Conservation (phyloP, 257 asterid species). For the Echium plantagineum region DNA sequence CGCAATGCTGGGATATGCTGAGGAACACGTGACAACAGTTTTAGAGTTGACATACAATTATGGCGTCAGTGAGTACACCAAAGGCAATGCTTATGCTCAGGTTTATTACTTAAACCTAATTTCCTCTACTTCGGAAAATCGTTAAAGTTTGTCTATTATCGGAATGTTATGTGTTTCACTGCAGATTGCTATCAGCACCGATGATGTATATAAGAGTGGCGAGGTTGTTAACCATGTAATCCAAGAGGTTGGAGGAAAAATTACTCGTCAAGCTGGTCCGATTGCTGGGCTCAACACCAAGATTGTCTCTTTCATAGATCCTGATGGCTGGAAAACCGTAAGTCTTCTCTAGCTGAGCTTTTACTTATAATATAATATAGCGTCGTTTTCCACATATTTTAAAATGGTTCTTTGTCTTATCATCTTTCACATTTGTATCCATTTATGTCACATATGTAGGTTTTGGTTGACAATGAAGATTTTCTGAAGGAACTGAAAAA, state of each 20-base stretch:
- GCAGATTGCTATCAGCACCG: constrained; percentile 75
- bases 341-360: constrained; percentile 17
- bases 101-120: constrained; percentile 20
- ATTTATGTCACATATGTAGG: constrained; percentile 27
- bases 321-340: constrained; percentile 99
- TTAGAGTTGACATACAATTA: constrained; percentile 91
- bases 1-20: constrained; percentile 94
- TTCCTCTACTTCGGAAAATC: background rate
- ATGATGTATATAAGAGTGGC: constrained; percentile 87
- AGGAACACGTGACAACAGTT: constrained; percentile 70
- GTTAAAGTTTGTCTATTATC: background rate
- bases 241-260: constrained; percentile 90
- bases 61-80: constrained; percentile 88
- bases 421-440: too few species aligned
- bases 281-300: constrained; percentile 85
- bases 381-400: background rate
- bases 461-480: constrained; percentile 82
- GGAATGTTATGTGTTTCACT: background rate
- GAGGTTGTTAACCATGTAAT: constrained; percentile 67
- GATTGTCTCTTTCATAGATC: constrained; percentile 80
- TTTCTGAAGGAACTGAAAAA: constrained; percentile 72
- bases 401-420: background rate
- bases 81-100: constrained; percentile 99
- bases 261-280: constrained; percentile 84
- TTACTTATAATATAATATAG: background rate